These are phyloP conservation scores for Colletotrichum orbiculare DNA, from an alignment of 2,329 filamentous ascomycete genomes.

Conservation along the genomic window DNA sequence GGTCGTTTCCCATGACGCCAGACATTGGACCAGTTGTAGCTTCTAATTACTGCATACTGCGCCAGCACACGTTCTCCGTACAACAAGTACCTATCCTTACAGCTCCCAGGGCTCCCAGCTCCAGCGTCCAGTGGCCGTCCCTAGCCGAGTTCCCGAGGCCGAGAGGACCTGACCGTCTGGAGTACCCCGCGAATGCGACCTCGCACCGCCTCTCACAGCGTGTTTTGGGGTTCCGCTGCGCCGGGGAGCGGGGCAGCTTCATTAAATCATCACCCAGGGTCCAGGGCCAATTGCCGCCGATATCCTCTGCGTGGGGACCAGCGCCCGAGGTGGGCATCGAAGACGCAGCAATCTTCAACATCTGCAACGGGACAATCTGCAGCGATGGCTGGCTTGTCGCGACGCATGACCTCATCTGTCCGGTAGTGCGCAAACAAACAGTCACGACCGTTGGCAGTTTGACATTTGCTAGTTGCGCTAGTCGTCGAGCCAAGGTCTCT, in stretches of 20 bases:
- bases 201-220: conserved; percentile 26
- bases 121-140: conserved; percentile 23
- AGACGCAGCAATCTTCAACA: background rate
- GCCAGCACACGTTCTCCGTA: no score
- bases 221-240: conserved; percentile 28
- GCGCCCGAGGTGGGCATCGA: no score
- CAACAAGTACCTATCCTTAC: no score
- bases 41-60: background rate
- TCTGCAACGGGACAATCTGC: no score
- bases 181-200: conserved; percentile 32
- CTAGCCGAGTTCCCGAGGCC: conserved; percentile 36
- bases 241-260: conserved; percentile 25
- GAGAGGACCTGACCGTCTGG: conserved; percentile 18
- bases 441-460: conserved; percentile 1
- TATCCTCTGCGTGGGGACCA: conserved; percentile 1
- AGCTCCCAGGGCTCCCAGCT: no score
- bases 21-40: conserved; percentile 14
- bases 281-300: conserved; percentile 24
- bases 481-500: conserved; percentile 9
- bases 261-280: conserved; percentile 17
- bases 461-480: conserved; percentile 20
- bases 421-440: background rate
- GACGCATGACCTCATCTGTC: background rate
- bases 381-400: no score
- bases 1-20: conserved; percentile 23